A percentile compares a stretch with the other conserved stretches of the same genome.
Conservation (phyloP, 768 basidiomycete species). For the Dacryopinax spathularia region DNA sequence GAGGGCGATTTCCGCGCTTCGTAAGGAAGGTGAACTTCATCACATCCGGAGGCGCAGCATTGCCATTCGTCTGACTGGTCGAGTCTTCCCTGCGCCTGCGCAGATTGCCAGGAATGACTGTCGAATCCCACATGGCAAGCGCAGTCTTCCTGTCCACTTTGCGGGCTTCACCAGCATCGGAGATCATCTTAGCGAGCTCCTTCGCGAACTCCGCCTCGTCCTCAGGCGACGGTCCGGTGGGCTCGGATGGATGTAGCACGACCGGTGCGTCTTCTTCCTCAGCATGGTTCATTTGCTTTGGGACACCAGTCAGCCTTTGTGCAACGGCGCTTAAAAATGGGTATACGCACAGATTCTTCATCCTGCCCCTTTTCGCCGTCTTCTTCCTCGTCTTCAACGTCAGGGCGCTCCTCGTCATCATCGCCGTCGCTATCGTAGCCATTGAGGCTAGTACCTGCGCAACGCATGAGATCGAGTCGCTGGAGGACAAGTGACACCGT, state of each 20-base stretch:
- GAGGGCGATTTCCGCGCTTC: slow-evolving; percentile 57
- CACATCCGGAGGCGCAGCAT: slow-evolving; percentile 27
- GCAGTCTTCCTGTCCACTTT: slow-evolving; percentile 83
- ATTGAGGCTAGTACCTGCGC: slow-evolving; percentile 38
- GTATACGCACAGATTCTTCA: slow-evolving; percentile 28
- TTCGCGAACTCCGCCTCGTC: slow-evolving; percentile 88
- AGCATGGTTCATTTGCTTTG: slow-evolving; percentile 22
- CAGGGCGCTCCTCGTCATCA: slow-evolving; percentile 11
- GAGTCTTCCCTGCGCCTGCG: slow-evolving; percentile 44
- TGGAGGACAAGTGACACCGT: not conserved
- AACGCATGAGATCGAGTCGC: not conserved
- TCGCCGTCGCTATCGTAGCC: slow-evolving; percentile 36
- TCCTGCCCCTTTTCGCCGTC: slow-evolving; percentile 32
- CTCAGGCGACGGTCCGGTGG: slow-evolving; percentile 70
- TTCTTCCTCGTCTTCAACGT: slow-evolving; percentile 15
- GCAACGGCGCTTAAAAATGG: not conserved
- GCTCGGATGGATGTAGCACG: slow-evolving; percentile 40
- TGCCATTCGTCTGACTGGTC: slow-evolving; percentile 32
- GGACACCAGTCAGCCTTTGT: not conserved
- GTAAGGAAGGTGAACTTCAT: slow-evolving; percentile 92
- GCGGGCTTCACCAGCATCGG: slow-evolving; percentile 68
- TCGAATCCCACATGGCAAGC: slow-evolving; percentile 75
- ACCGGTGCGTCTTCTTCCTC: slow-evolving; percentile 5
- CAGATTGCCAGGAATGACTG: slow-evolving; percentile 51
- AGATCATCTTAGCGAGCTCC: slow-evolving; percentile 89